phyloP scores from a whole-genome alignment of 352 stramenopile genomes.

The Globisporangium acanthophoron region DNA sequence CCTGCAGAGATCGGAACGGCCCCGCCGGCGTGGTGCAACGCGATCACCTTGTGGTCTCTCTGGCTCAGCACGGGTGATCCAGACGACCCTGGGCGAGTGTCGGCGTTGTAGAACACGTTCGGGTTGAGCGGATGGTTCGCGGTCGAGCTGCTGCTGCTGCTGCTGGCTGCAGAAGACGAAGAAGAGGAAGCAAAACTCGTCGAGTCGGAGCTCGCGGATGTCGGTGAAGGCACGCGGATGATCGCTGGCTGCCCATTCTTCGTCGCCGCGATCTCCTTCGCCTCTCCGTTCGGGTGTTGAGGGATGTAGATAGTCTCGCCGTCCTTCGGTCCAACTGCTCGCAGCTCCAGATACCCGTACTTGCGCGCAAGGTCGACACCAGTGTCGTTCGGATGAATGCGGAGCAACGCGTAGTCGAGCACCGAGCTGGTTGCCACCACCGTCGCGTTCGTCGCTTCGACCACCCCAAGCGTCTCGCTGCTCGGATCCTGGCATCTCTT shows the following conservation, averaged over 20 bases:
- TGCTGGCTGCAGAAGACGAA: not conserved
- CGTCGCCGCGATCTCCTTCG: conserved; percentile 48
- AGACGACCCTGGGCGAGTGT: conserved; percentile 63
- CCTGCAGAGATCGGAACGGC: not conserved
- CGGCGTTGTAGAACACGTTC: conserved; percentile 60
- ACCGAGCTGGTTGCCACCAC: conserved; percentile 33
- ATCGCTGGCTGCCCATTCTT: conserved; percentile 14
- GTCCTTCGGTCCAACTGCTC: conserved; percentile 31
- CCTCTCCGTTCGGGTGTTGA: conserved; percentile 55
- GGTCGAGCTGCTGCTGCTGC: not conserved
- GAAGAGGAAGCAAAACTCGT: conserved; percentile 11
- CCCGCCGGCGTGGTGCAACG: conserved; percentile 53
- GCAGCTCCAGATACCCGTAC: conserved; percentile 48
- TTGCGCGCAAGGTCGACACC: conserved; percentile 23
- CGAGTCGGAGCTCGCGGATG: conserved; percentile 23
- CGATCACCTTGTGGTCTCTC: conserved; percentile 58
- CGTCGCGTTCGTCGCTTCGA: conserved; percentile 33
- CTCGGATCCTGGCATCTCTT: conserved; percentile 27
- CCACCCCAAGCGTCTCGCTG: conserved; percentile 27
- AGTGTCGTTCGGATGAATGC: conserved; percentile 27
- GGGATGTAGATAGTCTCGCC: conserved; percentile 59
- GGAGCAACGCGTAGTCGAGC: conserved; percentile 60
- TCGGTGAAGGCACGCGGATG: conserved; percentile 14
- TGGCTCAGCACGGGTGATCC: conserved; percentile 54
- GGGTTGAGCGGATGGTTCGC: conserved; percentile 7